Evolutionary conservation across 2,329 filamentous ascomycete genomes (phyloP).

Genomic region (Fonsecaea monophora): DNA sequence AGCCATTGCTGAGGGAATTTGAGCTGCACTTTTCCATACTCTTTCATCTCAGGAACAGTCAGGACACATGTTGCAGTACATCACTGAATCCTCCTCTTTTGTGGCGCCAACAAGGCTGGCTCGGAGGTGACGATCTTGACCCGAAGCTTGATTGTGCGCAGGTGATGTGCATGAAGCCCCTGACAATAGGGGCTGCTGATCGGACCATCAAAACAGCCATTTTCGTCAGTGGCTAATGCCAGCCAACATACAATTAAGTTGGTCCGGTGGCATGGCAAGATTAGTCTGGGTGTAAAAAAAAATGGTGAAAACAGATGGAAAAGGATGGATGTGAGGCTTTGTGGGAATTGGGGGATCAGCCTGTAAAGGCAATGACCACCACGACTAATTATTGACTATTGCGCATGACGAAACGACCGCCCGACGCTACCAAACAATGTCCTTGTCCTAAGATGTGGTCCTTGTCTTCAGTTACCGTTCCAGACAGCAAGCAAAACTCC

Average conservation of each 20-base stretch:
- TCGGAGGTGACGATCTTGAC: not conserved
- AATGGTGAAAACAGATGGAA: too few relatives aligned
- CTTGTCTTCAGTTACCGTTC: not conserved
- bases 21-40: not conserved
- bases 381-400: not conserved
- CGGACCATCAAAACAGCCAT: not conserved
- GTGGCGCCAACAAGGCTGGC: not conserved
- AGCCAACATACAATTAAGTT: too few relatives aligned
- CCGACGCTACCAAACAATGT: not conserved
- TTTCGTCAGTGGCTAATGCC: not conserved
- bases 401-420: not conserved
- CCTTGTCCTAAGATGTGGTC: not conserved
- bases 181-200: not conserved
- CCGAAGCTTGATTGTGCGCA: not conserved
- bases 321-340: too few relatives aligned
- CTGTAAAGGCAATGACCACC: not conserved
- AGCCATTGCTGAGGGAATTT: conserved; percentile 12
- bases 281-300: too few relatives aligned
- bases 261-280: too few relatives aligned
- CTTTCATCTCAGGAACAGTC: not conserved
- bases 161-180: not conserved
- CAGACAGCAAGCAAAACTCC: too few relatives aligned
- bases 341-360: not conserved
- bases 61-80: not conserved
- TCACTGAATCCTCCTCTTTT: not conserved